phyloP scores from a whole-genome alignment of 2,329 filamentous ascomycete species.

The Colletotrichum sp. region DNA sequence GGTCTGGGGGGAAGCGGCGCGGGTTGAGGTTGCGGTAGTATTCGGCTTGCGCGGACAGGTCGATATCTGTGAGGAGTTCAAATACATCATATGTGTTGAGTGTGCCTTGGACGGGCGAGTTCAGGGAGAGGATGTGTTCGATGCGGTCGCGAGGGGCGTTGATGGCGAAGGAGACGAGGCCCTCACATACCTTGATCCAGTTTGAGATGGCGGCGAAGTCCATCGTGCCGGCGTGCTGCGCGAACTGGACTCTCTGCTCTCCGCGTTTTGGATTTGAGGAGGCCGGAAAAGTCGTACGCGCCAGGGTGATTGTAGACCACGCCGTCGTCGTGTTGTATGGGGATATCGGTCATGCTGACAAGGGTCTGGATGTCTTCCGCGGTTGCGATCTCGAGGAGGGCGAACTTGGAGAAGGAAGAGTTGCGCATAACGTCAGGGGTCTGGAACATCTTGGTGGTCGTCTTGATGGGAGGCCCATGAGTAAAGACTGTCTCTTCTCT shows the following conservation, averaged over 20 bases:
- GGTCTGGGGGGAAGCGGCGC: neutral
- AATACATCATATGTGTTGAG: neutral
- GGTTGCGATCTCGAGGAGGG: neutral
- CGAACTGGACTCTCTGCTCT: neutral
- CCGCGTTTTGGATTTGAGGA: neutral
- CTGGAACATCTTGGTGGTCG: neutral
- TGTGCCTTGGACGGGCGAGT: neutral
- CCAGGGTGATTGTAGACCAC: neutral
- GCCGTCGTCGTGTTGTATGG: neutral
- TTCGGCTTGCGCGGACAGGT: neutral
- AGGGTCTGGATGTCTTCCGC: neutral
- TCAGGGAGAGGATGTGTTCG: neutral
- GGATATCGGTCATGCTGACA: neutral
- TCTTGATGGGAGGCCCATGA: neutral
- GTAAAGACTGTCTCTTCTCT: neutral
- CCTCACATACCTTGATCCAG: constrained; percentile 6
- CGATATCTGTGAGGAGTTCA: neutral
- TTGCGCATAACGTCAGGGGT: neutral
- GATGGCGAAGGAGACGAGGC: neutral
- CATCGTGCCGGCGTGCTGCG: constrained; percentile 11
- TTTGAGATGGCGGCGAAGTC: neutral
- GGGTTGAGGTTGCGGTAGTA: neutral
- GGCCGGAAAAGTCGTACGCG: neutral
- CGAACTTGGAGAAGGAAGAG: neutral
- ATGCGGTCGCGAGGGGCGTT: neutral